phyloP scores from a whole-genome alignment of 1,284 basidiomycete species.

The Fomitopsis pinicola region DNA sequence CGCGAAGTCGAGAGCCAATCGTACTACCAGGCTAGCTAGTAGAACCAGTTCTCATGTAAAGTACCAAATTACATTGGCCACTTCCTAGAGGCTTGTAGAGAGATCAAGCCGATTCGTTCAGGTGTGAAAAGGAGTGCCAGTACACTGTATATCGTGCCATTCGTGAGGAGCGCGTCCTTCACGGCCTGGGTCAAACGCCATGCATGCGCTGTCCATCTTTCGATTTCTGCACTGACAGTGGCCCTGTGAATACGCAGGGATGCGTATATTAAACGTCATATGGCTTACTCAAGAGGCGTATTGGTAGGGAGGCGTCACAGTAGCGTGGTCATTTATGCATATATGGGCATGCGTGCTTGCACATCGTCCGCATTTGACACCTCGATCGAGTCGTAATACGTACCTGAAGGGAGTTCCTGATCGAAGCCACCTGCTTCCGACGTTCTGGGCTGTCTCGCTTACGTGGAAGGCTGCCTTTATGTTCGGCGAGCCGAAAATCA shows the following conservation, averaged over 20 bases:
- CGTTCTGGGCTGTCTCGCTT: too few relatives aligned
- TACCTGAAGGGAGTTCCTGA: background rate
- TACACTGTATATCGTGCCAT: background rate
- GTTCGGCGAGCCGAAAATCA: too few relatives aligned
- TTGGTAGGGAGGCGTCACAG: background rate
- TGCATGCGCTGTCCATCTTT: background rate
- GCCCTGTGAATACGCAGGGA: background rate
- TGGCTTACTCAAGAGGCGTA: background rate
- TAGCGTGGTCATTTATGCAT: background rate
- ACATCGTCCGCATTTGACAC: background rate
- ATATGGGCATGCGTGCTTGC: background rate
- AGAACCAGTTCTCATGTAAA: too few relatives aligned
- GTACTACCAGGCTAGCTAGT: too few relatives aligned
- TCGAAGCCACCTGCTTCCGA: too few relatives aligned
- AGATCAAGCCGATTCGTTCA: too few relatives aligned
- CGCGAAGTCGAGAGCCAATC: too few relatives aligned
- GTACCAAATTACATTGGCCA: too few relatives aligned
- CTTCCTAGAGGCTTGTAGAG: too few relatives aligned
- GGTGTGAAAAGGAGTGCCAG: too few relatives aligned
- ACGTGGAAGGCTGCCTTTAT: too few relatives aligned
- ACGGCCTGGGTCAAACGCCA: background rate
- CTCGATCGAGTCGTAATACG: background rate
- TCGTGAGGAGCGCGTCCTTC: background rate
- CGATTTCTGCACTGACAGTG: background rate
- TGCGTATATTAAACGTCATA: background rate